A percentile compares a stretch with the other conserved stretches of the same genome.
Evolutionary conservation across 169 alveolate genomes (phyloP).

Genomic region (Plasmodium fragile): DNA sequence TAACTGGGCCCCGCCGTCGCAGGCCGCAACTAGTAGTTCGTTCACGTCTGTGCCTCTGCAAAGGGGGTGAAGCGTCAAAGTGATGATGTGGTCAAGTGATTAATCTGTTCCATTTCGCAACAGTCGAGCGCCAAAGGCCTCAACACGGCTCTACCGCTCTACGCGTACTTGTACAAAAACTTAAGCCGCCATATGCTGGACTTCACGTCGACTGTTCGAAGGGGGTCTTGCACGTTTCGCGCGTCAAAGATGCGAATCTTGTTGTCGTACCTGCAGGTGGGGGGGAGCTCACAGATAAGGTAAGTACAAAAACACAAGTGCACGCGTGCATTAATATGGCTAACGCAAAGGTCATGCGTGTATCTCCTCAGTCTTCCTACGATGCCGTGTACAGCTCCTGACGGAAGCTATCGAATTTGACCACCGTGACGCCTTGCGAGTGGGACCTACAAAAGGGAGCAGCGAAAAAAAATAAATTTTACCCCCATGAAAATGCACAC

Average conservation of each 20-base stretch:
- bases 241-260: conserved; percentile 53
- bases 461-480: not conserved
- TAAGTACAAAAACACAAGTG: not conserved
- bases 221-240: conserved; percentile 49
- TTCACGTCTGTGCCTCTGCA: conserved; percentile 16
- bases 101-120: not conserved
- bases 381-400: conserved; percentile 42
- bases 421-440: conserved; percentile 70
- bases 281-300: not conserved
- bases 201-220: conserved; percentile 44
- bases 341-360: not conserved
- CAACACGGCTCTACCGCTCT: not conserved
- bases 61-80: not conserved
- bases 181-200: conserved; percentile 74
- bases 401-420: conserved; percentile 31
- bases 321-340: not conserved
- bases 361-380: conserved; percentile 7
- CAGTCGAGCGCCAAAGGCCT: not conserved
- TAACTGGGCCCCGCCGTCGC: conserved; percentile 70
- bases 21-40: conserved; percentile 53
- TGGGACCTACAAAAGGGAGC: conserved; percentile 39
- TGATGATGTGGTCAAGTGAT: not conserved
- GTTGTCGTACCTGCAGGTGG: conserved; percentile 37
- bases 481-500: not conserved
- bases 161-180: conserved; percentile 49